Percentiles rank a stretch among this genome's conserved stretches.
These are phyloP conservation scores for Alternaria viburni DNA, from an alignment of 2,329 filamentous ascomycete genomes.

Conservation along the genomic window DNA sequence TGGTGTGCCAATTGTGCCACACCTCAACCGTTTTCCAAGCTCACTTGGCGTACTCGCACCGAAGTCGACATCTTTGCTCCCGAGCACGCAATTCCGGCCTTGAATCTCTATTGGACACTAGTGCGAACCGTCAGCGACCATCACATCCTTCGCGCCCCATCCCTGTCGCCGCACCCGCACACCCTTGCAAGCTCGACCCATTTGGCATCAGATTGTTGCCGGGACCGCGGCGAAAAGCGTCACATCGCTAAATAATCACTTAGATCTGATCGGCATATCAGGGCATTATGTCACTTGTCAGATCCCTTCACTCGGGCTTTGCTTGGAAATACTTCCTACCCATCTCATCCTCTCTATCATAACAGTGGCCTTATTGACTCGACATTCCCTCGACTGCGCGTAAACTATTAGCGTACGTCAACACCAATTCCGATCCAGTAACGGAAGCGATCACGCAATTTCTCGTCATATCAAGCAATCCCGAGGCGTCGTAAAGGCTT, in stretches of 20 bases:
- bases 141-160: slow-evolving; percentile 28
- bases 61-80: slow-evolving; percentile 37
- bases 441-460: slow-evolving; percentile 35
- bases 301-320: slow-evolving; percentile 9
- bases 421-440: neutral
- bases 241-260: slow-evolving; percentile 4
- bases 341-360: neutral
- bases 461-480: slow-evolving; percentile 31
- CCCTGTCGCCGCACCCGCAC: slow-evolving; percentile 34
- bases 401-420: neutral
- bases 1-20: neutral
- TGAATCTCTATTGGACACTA: slow-evolving; percentile 28
- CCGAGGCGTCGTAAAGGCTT: slow-evolving; percentile 24
- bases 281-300: slow-evolving; percentile 35
- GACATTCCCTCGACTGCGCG: slow-evolving; percentile 4
- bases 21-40: neutral
- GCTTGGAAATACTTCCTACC: slow-evolving; percentile 8
- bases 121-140: slow-evolving; percentile 18
- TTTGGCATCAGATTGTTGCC: slow-evolving; percentile 20
- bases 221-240: slow-evolving; percentile 21
- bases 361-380: slow-evolving; percentile 3
- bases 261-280: slow-evolving; percentile 17
- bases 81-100: slow-evolving; percentile 43
- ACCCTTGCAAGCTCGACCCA: slow-evolving; percentile 28
- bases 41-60: slow-evolving; percentile 3